phyloP scores from a whole-genome alignment of 495 filamentous ascomycete species.

The Podospora australis region DNA sequence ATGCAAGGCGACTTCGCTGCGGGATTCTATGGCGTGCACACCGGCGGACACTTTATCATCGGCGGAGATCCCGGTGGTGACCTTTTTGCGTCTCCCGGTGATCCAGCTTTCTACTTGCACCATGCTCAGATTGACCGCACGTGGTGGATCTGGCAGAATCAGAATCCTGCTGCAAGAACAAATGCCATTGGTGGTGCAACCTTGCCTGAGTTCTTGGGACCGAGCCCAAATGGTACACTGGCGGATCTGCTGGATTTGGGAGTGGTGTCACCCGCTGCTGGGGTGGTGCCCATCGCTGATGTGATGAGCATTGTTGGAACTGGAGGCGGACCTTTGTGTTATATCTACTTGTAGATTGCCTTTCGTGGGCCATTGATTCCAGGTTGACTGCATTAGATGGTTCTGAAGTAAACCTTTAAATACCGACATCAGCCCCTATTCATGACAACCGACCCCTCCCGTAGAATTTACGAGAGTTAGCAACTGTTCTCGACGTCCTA shows the following conservation, averaged over 20 bases:
- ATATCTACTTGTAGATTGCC: constrained; percentile 6
- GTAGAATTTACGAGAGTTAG: no score
- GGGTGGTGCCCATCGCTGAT: constrained; percentile 17
- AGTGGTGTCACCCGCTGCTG: constrained; percentile 3
- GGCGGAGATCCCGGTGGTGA: constrained; percentile 54
- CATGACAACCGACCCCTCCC: no score
- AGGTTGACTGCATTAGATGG: no score
- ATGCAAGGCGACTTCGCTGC: constrained; percentile 45
- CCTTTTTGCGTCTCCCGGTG: constrained; percentile 52
- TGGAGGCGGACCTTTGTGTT: constrained; percentile 25
- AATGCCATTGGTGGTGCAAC: constrained; percentile 3
- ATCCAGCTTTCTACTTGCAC: constrained; percentile 62
- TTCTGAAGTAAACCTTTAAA: no score
- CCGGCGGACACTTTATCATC: constrained; percentile 59
- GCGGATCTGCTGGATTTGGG: constrained; percentile 24
- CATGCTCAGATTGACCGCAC: constrained; percentile 60
- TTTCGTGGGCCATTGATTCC: no score
- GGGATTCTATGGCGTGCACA: constrained; percentile 51
- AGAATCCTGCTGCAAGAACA: constrained; percentile 26
- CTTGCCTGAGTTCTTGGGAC: neutral
- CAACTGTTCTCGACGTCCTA: no score
- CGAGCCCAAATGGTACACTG: constrained; percentile 18
- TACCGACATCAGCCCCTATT: no score
- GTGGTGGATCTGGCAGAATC: constrained; percentile 62
- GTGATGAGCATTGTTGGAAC: constrained; percentile 26